Percentiles rank a stretch among this genome's conserved stretches.
These are phyloP conservation scores for Periconia macrospinosa DNA, from an alignment of 2,329 filamentous ascomycete species.

Conservation along the genomic window DNA sequence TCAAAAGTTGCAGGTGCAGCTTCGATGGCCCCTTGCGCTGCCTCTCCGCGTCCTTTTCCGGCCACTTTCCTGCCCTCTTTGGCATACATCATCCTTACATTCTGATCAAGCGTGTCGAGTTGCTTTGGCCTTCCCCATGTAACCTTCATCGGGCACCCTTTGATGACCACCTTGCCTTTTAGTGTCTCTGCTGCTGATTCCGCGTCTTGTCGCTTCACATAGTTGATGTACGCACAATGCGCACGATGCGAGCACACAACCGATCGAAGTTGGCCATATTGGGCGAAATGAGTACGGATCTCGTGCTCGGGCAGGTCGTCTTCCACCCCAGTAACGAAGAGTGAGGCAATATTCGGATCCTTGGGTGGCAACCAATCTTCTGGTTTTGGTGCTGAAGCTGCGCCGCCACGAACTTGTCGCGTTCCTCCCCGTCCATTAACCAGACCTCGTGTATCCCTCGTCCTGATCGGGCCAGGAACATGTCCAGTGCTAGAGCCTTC, in stretches of 20 bases:
- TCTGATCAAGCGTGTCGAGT: constrained; percentile 86
- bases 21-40: constrained; percentile 45
- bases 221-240: constrained; percentile 97
- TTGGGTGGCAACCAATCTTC: constrained; percentile 84
- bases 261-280: constrained; percentile 86
- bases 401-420: constrained; percentile 48
- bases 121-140: constrained; percentile 93
- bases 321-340: constrained; percentile 94
- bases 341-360: constrained; percentile 84
- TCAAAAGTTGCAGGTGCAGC: constrained; percentile 47
- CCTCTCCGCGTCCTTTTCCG: constrained; percentile 29
- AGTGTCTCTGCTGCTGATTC: constrained; percentile 83
- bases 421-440: constrained; percentile 39
- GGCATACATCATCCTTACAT: constrained; percentile 79
- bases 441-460: constrained; percentile 58
- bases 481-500: constrained; percentile 38
- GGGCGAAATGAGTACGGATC: constrained; percentile 85
- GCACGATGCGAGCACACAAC: constrained; percentile 95
- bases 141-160: constrained; percentile 85
- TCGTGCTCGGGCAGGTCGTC: constrained; percentile 94
- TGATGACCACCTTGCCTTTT: constrained; percentile 85
- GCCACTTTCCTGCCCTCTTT: constrained; percentile 65
- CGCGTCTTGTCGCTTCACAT: constrained; percentile 78
- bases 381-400: constrained; percentile 76
- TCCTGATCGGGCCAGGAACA: constrained; percentile 74